Percentiles rank a stretch among this genome's conserved stretches.
Evolutionary conservation across 768 basidiomycete genomes (phyloP).

Genomic region (Tricholoma bakamatsutake): DNA sequence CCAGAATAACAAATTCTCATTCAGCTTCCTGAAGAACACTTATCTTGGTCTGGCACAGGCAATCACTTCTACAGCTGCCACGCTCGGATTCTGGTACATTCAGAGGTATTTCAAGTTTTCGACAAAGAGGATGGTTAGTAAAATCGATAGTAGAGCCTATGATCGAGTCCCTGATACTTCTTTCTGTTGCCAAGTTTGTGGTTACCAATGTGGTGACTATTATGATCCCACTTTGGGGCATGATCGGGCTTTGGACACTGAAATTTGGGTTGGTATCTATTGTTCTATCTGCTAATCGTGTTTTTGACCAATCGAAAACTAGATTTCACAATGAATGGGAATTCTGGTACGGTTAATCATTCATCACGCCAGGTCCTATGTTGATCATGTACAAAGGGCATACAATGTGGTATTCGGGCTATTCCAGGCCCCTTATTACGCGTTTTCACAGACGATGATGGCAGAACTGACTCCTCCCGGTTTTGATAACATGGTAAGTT

Average conservation of each 20-base stretch:
- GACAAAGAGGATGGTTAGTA: constrained; percentile 72
- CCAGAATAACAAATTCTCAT: constrained; percentile 75
- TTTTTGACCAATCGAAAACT: not conserved
- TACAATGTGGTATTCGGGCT: constrained; percentile 78
- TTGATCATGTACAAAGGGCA: constrained; percentile 36
- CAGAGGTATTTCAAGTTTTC: constrained; percentile 73
- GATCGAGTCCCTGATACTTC: not conserved
- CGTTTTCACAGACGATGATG: constrained; percentile 85
- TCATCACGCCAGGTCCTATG: not conserved
- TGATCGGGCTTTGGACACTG: constrained; percentile 79
- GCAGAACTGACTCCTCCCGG: constrained; percentile 84
- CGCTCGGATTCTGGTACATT: constrained; percentile 79
- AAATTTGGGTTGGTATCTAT: constrained; percentile 53
- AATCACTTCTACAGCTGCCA: constrained; percentile 65
- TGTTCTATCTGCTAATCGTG: not conserved
- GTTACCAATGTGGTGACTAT: constrained; percentile 74
- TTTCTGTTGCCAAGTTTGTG: constrained; percentile 44
- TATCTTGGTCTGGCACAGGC: constrained; percentile 76
- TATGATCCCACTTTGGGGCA: constrained; percentile 79
- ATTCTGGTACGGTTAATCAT: constrained; percentile 54
- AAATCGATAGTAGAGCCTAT: not conserved
- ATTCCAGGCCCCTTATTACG: constrained; percentile 85
- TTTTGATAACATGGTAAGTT: constrained; percentile 65
- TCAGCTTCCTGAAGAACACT: constrained; percentile 78
- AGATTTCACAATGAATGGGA: constrained; percentile 83